Base-by-base conservation (phyloP, 2,329 filamentous ascomycete genomes). In the Zelopaecilomyces penicillatus region DNA sequence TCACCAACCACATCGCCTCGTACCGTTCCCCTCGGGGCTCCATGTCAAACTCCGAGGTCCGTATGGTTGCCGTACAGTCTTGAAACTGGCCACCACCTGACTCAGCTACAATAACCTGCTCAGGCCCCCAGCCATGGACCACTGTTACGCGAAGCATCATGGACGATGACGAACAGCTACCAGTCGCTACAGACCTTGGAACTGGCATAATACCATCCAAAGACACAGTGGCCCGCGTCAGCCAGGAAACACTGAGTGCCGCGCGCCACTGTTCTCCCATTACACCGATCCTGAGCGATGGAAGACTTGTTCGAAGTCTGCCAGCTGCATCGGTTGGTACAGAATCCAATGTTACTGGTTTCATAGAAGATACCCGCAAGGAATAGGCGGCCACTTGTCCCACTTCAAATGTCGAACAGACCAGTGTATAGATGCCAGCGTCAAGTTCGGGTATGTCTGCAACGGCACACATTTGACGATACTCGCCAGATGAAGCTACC, bases 341-440 rank as follows among this genome's bases (percentile, higher is more conserved):
- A 11, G 76, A 74, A 6, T 67, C 68, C 5, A 94, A 60, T 1
- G 63, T 56, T 33, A 82, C 74, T 0, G 74, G 69, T 2, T 67
- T 60, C 43, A 75, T 78, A 31, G 84, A 82, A 39, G 82, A 81
- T n/a, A 96, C 73, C 45, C 81, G 78, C 6, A 98, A 71, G 1
- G 74, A 78, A 57, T 94, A 97, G 40, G 74, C 73, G 4, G 85
- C 86, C 1, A 79, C 70, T 57, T 94, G 87, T 6, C 83, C 84
- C 0, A 83, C 75, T 50, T 95, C 88, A 61, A 94, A 97, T 0
- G 91, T 95, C 3, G 88, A 95, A 60, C 85, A 91, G 5, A 96
- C 84, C 45, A 95, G 74, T 0, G 87, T 96, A 63, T 97, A 98
- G 0, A 73, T 73, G 0, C 91, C 91, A 1, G 78, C 68, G 34